Conservation (phyloP, 2,329 filamentous ascomycete species). For the Ceratocystis eucalypticola region DNA sequence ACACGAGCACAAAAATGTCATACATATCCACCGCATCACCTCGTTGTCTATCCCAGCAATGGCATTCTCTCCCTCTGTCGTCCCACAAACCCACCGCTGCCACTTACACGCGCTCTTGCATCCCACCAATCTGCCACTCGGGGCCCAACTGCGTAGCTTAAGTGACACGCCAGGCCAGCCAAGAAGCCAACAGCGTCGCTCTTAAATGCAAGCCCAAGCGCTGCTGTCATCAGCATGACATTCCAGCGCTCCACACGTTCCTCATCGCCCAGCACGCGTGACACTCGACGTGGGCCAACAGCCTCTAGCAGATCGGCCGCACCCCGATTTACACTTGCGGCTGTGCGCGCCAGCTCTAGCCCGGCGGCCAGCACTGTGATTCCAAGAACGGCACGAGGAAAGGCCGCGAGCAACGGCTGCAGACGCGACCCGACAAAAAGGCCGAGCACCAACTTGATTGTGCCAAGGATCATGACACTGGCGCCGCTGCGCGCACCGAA, state of each 20-base stretch:
- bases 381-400: conserved; percentile 65
- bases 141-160: conserved; percentile 43
- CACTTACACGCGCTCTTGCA: not conserved
- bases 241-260: conserved; percentile 68
- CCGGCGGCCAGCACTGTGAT: conserved; percentile 86
- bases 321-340: conserved; percentile 67
- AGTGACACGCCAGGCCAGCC: conserved; percentile 68
- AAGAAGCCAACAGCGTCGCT: conserved; percentile 83
- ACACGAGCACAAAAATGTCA: not conserved
- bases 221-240: conserved; percentile 80
- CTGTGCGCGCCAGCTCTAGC: conserved; percentile 73
- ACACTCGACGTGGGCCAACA: conserved; percentile 22
- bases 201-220: conserved; percentile 67
- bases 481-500: conserved; percentile 84
- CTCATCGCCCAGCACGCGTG: conserved; percentile 44
- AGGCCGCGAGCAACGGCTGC: conserved; percentile 53
- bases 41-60: conserved; percentile 21
- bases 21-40: not conserved
- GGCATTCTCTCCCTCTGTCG: conserved; percentile 25
- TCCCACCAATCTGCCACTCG: conserved; percentile 31
- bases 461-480: conserved; percentile 65
- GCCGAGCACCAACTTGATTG: conserved; percentile 62
- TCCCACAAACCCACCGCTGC: conserved; percentile 20
- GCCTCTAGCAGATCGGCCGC: conserved; percentile 36
- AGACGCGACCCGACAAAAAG: conserved; percentile 61